phyloP scores from a whole-genome alignment of 31 red algal genomes.

The Endocladia muricata region DNA sequence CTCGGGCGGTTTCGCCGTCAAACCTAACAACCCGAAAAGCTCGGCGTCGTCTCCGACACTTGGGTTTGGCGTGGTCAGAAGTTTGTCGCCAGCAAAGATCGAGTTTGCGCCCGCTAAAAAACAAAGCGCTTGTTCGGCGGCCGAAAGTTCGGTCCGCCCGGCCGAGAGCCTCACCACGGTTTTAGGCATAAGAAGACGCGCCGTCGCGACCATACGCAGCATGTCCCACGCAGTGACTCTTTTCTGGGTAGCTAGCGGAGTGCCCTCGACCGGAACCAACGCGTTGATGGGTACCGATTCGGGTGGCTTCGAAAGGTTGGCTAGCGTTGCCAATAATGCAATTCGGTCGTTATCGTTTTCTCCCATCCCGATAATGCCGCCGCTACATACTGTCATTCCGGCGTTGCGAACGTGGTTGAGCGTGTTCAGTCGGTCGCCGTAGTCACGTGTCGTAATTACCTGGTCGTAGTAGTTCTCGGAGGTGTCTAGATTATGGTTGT shows the following conservation, averaged over 20 bases:
- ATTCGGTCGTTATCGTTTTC: constrained; percentile 66
- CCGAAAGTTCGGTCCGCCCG: constrained; percentile 49
- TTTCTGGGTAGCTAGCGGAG: constrained; percentile 66
- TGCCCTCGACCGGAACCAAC: constrained; percentile 69
- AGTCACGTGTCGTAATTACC: constrained; percentile 70
- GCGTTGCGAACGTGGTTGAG: constrained; percentile 67
- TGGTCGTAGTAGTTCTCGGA: constrained; percentile 59
- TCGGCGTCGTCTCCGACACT: constrained; percentile 39
- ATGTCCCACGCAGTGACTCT: constrained; percentile 69
- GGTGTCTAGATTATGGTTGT: constrained; percentile 92
- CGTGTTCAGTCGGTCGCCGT: constrained; percentile 77
- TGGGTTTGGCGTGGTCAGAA: constrained; percentile 82
- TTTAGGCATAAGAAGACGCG: constrained; percentile 75
- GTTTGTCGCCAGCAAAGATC: constrained; percentile 82
- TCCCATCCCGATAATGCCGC: constrained; percentile 84
- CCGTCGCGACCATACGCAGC: constrained; percentile 81
- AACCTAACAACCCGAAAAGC: constrained; percentile 59
- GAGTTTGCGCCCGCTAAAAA: constrained; percentile 89
- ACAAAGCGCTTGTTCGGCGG: constrained; percentile 80
- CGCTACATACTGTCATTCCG: constrained; percentile 82
- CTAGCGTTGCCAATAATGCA: constrained; percentile 43
- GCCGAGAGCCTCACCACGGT: constrained; percentile 80
- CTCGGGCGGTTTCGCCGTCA: too few relatives aligned
- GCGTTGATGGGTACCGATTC: constrained; percentile 82
- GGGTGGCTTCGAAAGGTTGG: constrained; percentile 66